Base-by-base conservation (phyloP, 164 flowering plant species). In the Saururus chinensis region DNA sequence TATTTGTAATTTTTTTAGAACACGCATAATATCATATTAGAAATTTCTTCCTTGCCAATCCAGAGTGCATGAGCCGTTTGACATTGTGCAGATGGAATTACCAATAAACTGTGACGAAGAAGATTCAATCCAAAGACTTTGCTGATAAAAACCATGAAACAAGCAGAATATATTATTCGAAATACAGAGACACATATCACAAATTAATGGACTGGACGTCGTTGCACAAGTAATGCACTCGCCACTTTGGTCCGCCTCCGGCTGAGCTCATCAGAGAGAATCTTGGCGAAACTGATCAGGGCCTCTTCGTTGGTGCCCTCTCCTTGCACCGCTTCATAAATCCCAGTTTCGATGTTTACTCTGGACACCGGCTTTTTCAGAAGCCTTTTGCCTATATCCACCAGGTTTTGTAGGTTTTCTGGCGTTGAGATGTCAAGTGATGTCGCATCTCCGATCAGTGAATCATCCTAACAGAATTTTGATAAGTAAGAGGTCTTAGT, bases 271-370 rank as follows among this genome's bases (percentile, higher is more conserved):
- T 70, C 62, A 0, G 76, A 73, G 0, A 82, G 79, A 59, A 67
- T 0, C 62, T 77, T 66, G 2, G 85, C 85, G 56, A 82, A 80
- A 6, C 66, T 66, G n/a, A 65, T 55, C 17, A 83, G 70, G 40
- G 84, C 84, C 59, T 79, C 77, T 41, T 72, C 76, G 53, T 83
- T 81, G 9, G 82, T 77, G 16, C 73, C 82, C n/a, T 67, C 80
- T 59, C 74, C 77, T 9, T 14, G 30, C 17, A 23, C 8, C 24
- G 9, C 24, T 24, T 55, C 58, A 24, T 23, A 55, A 35, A 23
- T 10, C 37, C 87, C 84, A 2, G 25, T 53, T 19, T 53, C 70
- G 19, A 68, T 25, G 56, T 82, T 72, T 4, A 78, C 42, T 17
- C 78, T 66, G 6, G 76, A 57, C 40, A 73, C 76, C 9, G 77